phyloP scores from a whole-genome alignment of 2,329 filamentous ascomycete species.

The Botrytis pseudocinerea region DNA sequence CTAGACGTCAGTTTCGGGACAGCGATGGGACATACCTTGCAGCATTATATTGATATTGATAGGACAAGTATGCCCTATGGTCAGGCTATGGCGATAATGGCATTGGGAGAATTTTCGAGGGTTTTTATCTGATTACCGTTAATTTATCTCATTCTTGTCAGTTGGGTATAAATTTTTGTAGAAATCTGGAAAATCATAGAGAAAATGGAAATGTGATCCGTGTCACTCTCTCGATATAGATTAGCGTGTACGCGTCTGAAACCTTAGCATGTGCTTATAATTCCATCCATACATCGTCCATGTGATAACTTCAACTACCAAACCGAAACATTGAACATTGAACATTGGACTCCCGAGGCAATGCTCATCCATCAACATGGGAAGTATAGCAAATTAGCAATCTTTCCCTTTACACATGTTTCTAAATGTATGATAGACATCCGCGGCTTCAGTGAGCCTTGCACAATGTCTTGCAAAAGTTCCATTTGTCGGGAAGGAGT shows the following conservation, averaged over 20 bases:
- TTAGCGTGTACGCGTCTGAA: constrained; percentile 1
- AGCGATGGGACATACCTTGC: constrained; percentile 69
- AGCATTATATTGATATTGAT: constrained; percentile 77
- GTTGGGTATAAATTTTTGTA: not conserved
- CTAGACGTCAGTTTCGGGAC: constrained; percentile 77
- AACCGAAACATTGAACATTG: not conserved
- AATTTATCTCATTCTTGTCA: not conserved
- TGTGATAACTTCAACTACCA: not conserved
- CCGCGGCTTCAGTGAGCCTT: not conserved
- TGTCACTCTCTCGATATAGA: not conserved
- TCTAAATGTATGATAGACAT: not conserved
- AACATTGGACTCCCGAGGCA: not conserved
- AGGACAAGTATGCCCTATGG: constrained; percentile 82
- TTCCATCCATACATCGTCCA: not conserved
- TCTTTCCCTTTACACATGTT: not conserved
- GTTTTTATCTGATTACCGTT: constrained; percentile 14
- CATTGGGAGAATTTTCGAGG: constrained; percentile 70
- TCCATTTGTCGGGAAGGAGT: not conserved
- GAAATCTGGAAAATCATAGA: not conserved
- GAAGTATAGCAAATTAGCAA: not conserved
- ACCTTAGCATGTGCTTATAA: not conserved
- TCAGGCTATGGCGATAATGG: constrained; percentile 83
- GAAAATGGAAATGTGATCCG: not conserved
- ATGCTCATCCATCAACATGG: not conserved
- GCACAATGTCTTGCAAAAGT: not conserved